Evolutionary conservation across 345 rosid species (phyloP), one percentile per base, ranked within the genome.

Genomic region (Pugionium cornutum): DNA sequence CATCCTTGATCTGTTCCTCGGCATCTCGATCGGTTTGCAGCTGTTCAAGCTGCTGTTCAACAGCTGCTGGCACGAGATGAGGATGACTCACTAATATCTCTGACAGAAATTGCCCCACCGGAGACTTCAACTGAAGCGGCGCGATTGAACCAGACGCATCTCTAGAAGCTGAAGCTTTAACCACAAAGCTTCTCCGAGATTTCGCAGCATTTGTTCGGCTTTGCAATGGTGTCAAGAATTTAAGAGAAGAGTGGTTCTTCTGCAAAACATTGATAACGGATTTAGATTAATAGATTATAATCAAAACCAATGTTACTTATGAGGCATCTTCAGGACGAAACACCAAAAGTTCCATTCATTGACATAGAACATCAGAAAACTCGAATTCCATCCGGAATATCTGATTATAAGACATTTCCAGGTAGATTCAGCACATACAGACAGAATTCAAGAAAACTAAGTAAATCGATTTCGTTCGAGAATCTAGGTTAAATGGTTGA

Each of bases 41-140:
- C 81, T 85, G 99, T 11, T 89, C 89, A 39, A 94, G 96, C 75
- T 91, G 96, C 70, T 88, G 91, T 70, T 90, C 99, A 35, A 85
- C 96, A 2, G 97, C 99, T 41, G 95, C 96, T 43, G 91, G 95
- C 64, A 94, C 82, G 39, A 94, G 97, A 81, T 94, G 97, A 4
- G 99, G 97, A 72, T 94, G 97, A 62, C 87, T 94, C 29, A 74
- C 48, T 65, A 94, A 60, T 48, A 94, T 94, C 80, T 91, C 89
- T 4, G 89, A 79, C 67, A 94, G 77, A 69, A 94, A 87, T 78
- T 88, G 96, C 28, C 99, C 97, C 1, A 84, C 77, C 0, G 96
- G 96, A 63, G 99, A 94, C 64, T 88, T 92, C 76, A 94, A 70
- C 81, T 76, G 85, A 32, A 91, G 96, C 0, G 99, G 97, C 42